These are phyloP conservation scores for Saccharomycopsis sp. DNA, from an alignment of 805 yeast genomes.

Conservation along the genomic window DNA sequence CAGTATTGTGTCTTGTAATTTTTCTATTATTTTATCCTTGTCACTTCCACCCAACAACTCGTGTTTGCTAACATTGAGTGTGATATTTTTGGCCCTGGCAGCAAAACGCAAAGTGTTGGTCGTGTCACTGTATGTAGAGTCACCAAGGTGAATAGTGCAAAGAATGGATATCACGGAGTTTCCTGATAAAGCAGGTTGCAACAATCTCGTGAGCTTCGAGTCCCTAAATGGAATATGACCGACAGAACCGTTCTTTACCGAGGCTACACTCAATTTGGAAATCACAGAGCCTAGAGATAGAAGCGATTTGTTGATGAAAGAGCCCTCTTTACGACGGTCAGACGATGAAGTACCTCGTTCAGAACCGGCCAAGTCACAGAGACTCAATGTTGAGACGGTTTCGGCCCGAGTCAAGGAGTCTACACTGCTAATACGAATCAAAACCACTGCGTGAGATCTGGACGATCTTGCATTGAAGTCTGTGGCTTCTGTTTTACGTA, in stretches of 20 bases:
- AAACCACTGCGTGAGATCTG: constrained; percentile 85
- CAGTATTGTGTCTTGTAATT: constrained; percentile 53
- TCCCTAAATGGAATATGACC: constrained; percentile 90
- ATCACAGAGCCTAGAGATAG: constrained; percentile 91
- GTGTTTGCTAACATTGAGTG: constrained; percentile 56
- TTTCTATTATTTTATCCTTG: constrained; percentile 47
- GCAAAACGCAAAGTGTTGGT: constrained; percentile 86
- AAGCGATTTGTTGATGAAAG: constrained; percentile 85
- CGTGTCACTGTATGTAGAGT: constrained; percentile 64
- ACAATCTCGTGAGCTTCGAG: constrained; percentile 79
- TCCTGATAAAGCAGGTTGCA: constrained; percentile 91
- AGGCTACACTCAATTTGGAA: constrained; percentile 52
- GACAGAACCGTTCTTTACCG: constrained; percentile 25
- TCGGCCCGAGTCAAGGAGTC: constrained; percentile 34
- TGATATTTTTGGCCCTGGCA: constrained; percentile 83
- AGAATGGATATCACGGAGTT: constrained; percentile 74
- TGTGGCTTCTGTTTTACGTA: constrained; percentile 79
- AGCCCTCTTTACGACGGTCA: constrained; percentile 89
- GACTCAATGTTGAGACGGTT: constrained; percentile 56
- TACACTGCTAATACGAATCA: constrained; percentile 48
- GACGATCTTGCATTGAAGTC: constrained; percentile 85
- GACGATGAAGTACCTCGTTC: constrained; percentile 61
- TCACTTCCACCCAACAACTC: constrained; percentile 34
- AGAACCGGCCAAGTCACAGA: constrained; percentile 97
- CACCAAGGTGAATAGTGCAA: constrained; percentile 75